phyloP scores from a whole-genome alignment of 169 alveolate species.

The Neospora caninum region DNA sequence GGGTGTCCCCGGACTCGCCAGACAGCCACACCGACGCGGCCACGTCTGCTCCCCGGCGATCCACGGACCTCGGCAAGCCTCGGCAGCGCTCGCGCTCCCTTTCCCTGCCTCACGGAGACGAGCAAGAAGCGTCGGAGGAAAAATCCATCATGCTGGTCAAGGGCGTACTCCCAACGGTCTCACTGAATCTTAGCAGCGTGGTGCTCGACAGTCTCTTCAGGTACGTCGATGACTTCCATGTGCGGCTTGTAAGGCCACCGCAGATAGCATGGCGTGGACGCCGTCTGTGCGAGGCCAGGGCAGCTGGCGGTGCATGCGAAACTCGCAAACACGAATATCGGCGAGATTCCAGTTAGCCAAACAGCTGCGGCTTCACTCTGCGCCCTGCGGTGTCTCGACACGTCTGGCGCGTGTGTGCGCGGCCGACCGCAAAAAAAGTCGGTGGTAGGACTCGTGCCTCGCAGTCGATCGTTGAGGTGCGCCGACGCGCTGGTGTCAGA shows the following conservation, averaged over 20 bases:
- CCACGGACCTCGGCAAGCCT: not conserved
- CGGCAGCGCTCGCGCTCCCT: not conserved
- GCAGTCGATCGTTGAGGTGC: no score
- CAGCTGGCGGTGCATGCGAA: no score
- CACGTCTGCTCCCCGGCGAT: not conserved
- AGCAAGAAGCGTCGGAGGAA: not conserved
- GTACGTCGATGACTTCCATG: not conserved
- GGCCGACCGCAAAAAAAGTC: no score
- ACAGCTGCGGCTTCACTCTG: no score
- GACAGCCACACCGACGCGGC: not conserved
- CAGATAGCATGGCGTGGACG: no score
- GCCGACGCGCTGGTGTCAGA: no score
- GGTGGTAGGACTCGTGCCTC: no score
- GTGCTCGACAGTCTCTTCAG: conserved; percentile 6
- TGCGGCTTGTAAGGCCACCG: no score
- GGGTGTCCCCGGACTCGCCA: no score
- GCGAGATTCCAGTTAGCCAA: not conserved
- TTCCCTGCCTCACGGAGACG: not conserved
- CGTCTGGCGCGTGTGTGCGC: no score
- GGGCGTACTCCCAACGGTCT: not conserved
- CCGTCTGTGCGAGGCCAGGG: no score
- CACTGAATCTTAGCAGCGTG: not conserved
- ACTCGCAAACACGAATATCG: not conserved
- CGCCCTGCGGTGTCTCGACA: no score
- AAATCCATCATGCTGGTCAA: not conserved